Conservation (phyloP, 306 rosid species). For the Cotoneaster glaucophyllus region DNA sequence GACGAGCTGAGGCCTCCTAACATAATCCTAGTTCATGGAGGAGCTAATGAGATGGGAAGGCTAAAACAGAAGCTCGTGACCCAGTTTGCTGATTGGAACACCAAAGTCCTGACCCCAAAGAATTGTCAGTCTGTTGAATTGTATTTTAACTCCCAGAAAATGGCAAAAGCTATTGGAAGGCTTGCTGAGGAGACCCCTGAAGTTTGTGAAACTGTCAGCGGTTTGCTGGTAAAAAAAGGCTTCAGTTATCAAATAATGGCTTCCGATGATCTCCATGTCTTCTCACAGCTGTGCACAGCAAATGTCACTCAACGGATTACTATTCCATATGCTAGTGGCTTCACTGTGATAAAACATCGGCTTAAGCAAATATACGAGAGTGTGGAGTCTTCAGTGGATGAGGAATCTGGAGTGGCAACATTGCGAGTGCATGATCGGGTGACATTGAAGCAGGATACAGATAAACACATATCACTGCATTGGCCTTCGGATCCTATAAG, state of each 20-base stretch:
- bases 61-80: conserved; percentile 78
- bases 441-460: conserved; percentile 73
- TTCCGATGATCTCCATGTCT: conserved; percentile 85
- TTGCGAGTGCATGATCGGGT: conserved; percentile 70
- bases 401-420: conserved; percentile 67
- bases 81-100: conserved; percentile 78
- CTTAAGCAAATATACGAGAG: conserved; percentile 72
- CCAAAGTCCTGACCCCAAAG: conserved; percentile 81
- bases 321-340: conserved; percentile 68
- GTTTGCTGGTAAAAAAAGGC: conserved; percentile 84
- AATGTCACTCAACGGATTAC: conserved; percentile 76
- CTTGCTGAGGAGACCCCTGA: conserved; percentile 74
- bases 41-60: conserved; percentile 95
- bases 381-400: conserved; percentile 69
- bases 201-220: conserved; percentile 63
- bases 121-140: conserved; percentile 91
- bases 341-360: conserved; percentile 53
- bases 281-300: conserved; percentile 81
- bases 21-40: conserved; percentile 94
- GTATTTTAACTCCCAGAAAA: conserved; percentile 88
- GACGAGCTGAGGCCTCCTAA: conserved; percentile 92
- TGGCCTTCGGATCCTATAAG: conserved; percentile 87
- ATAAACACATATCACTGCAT: conserved; percentile 77
- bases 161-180: conserved; percentile 89
- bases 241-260: conserved; percentile 95